Evolutionary conservation across 1,139 yeast species (phyloP).

Genomic region (Meyerozyma elateridarum): DNA sequence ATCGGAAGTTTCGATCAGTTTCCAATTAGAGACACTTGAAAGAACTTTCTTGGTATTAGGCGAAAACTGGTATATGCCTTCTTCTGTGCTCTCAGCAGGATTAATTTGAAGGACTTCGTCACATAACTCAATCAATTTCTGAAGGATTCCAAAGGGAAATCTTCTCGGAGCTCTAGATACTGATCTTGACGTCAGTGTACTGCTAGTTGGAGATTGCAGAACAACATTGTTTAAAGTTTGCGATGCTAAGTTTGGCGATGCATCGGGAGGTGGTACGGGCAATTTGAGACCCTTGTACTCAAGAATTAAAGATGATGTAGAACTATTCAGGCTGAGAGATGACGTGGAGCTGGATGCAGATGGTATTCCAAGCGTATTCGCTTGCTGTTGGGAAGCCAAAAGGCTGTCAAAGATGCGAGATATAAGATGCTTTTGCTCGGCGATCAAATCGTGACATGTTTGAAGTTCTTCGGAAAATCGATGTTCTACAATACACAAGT

Average conservation of each 20-base stretch:
- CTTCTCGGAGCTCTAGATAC: conserved; percentile 15
- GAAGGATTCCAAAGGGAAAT: conserved; percentile 68
- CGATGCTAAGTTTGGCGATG: conserved; percentile 19
- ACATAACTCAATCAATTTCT: conserved; percentile 60
- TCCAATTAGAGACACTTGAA: conserved; percentile 49
- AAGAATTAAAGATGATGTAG: conserved; percentile 11
- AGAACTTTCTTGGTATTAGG: conserved; percentile 72
- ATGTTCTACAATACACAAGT: conserved; percentile 82
- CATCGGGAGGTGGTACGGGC: conserved; percentile 25
- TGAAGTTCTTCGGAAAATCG: conserved; percentile 78
- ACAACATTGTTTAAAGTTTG: conserved; percentile 18
- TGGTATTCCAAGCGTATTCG: conserved; percentile 4
- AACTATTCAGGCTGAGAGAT: conserved; percentile 2
- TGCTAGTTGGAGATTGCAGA: conserved; percentile 5
- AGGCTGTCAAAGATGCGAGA: conserved; percentile 39
- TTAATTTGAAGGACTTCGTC: conserved; percentile 74
- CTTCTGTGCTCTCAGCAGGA: conserved; percentile 44
- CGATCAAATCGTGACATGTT: conserved; percentile 66
- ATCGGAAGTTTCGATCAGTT: conserved; percentile 55
- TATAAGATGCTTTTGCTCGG: conserved; percentile 65
- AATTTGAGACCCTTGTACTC: conserved; percentile 63
- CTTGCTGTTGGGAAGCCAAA: conserved; percentile 18
- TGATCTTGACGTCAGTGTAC: background rate
- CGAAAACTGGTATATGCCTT: conserved; percentile 44
- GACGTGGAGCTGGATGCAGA: conserved; percentile 1